Conservation (phyloP, 257 asterid species). For the Nicotiana benthamiana region DNA sequence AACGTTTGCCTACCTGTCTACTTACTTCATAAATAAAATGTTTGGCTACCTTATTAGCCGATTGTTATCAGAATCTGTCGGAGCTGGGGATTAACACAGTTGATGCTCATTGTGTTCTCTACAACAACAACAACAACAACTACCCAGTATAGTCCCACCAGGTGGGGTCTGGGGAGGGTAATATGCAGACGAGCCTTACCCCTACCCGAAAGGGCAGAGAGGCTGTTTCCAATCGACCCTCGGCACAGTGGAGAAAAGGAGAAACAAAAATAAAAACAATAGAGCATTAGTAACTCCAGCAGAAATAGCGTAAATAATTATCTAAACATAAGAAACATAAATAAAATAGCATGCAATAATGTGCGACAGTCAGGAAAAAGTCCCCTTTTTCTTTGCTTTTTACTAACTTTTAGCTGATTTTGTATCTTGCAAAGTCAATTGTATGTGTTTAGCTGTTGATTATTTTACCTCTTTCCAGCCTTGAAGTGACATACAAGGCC, state of each 20-base stretch:
- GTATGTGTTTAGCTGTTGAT: not conserved
- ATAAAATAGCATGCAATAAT: no score
- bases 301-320: no score
- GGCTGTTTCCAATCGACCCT: no score
- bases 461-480: slow-evolving; percentile 25
- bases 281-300: no score
- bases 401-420: not conserved
- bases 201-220: no score
- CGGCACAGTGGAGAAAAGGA: no score
- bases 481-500: slow-evolving; percentile 79
- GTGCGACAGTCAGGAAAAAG: not conserved
- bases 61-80: not conserved
- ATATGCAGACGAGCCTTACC: no score
- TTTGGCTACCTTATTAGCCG: not conserved
- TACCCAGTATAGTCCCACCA: no score
- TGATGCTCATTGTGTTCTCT: not conserved
- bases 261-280: no score
- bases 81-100: not conserved
- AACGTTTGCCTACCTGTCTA: not conserved
- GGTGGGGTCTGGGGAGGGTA: no score
- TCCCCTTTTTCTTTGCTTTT: not conserved
- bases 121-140: no score
- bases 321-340: no score
- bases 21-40: not conserved
- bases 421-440: not conserved